phyloP scores from a whole-genome alignment of 116 monocot genomes.

The Trichopus zeylanicus region DNA sequence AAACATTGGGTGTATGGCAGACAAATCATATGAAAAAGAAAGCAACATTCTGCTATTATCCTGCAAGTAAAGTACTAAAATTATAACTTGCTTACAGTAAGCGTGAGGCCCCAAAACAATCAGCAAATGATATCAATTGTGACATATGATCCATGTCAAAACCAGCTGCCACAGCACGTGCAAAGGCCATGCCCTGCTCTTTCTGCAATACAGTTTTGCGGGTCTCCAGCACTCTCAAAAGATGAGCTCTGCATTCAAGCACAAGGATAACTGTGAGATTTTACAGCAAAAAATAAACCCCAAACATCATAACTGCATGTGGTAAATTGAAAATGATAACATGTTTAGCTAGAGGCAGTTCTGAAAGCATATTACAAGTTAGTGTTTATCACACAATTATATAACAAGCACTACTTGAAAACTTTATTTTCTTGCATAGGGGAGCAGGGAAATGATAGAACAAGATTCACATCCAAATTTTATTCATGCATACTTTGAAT shows the following conservation, averaged over 20 bases:
- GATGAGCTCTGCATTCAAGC: conserved; percentile 8
- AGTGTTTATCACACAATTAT: no score
- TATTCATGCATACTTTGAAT: background rate
- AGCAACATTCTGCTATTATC: no score
- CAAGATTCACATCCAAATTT: background rate
- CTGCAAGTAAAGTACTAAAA: background rate
- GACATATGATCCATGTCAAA: conserved; percentile 18
- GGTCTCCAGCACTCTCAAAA: conserved; percentile 18
- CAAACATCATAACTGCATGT: background rate
- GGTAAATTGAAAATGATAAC: background rate
- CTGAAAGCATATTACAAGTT: no score
- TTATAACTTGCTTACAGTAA: conserved; percentile 14
- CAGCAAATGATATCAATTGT: conserved; percentile 32
- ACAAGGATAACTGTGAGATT: background rate
- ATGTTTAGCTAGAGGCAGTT: no score
- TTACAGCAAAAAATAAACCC: background rate
- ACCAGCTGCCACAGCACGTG: conserved; percentile 29
- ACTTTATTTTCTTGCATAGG: background rate
- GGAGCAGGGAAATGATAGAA: background rate
- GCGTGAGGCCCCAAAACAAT: conserved; percentile 35
- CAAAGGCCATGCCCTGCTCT: conserved; percentile 48
- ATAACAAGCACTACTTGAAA: no score
- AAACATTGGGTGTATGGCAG: no score
- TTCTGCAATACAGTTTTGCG: conserved; percentile 30
- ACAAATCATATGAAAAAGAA: no score